Percentiles rank a stretch among this genome's conserved stretches.
Evolutionary conservation across 768 basidiomycete genomes (phyloP).

Genomic region (Russula sp.): DNA sequence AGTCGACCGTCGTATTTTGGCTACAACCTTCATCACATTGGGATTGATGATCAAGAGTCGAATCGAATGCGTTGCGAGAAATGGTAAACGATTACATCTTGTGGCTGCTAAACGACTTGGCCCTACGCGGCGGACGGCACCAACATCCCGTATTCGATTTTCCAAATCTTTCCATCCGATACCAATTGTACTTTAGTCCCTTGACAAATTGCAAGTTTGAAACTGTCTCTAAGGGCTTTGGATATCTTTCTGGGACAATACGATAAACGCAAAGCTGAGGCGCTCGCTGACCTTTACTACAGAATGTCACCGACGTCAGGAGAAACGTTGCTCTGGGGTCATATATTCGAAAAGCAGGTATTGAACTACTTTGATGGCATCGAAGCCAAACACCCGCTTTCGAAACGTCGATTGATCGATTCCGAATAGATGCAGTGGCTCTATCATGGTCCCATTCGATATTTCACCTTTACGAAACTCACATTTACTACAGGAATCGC

Average conservation of each 20-base stretch:
- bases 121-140: too few relatives aligned
- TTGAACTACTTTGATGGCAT: neutral
- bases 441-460: neutral
- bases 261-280: neutral
- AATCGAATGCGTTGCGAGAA: neutral
- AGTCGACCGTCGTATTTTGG: neutral
- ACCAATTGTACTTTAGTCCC: too few relatives aligned
- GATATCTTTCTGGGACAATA: too few relatives aligned
- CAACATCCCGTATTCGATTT: too few relatives aligned
- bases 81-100: neutral
- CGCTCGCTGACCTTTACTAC: neutral
- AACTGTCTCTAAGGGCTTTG: too few relatives aligned
- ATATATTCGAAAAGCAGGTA: neutral
- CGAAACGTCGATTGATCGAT: neutral
- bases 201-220: too few relatives aligned
- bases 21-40: neutral
- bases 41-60: neutral
- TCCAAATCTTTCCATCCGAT: too few relatives aligned
- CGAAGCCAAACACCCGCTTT: too few relatives aligned
- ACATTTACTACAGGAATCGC: too few relatives aligned
- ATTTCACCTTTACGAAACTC: neutral
- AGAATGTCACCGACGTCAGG: neutral
- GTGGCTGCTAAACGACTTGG: neutral
- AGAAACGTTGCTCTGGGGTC: too few relatives aligned
- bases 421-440: neutral